phyloP scores from a whole-genome alignment of 2,329 filamentous ascomycete species.

The Drechslera avenae region DNA sequence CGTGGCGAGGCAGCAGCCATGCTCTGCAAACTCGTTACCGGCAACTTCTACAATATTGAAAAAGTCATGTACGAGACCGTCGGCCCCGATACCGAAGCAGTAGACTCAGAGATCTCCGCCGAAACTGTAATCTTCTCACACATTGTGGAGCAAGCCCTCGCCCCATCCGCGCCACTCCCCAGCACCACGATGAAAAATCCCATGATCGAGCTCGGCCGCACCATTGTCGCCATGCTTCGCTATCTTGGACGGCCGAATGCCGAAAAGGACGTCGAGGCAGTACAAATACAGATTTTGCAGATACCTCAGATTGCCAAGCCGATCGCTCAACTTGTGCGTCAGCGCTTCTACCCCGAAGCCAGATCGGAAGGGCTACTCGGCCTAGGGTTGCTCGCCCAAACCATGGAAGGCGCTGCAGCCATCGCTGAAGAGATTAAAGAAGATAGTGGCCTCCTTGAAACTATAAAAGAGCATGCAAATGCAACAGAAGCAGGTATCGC shows the following conservation, averaged over 20 bases:
- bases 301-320: conserved; percentile 39
- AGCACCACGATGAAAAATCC: conserved; percentile 49
- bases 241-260: conserved; percentile 25
- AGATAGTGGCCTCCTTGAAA: conserved; percentile 37
- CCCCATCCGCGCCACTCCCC: conserved; percentile 38
- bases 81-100: conserved; percentile 17
- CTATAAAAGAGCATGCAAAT: conserved; percentile 42
- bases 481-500: conserved; percentile 31
- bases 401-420: conserved; percentile 32
- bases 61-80: conserved; percentile 34
- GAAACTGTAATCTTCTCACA: conserved; percentile 35
- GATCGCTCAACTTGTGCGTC: conserved; percentile 39
- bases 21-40: conserved; percentile 41
- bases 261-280: conserved; percentile 30
- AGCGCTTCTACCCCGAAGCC: conserved; percentile 45
- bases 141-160: conserved; percentile 38
- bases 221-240: conserved; percentile 32
- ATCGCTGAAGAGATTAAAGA: conserved; percentile 37
- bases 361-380: conserved; percentile 45
- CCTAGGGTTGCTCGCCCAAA: conserved; percentile 43
- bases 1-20: conserved; percentile 45
- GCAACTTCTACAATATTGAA: conserved; percentile 40
- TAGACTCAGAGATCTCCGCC: conserved; percentile 20
- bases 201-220: conserved; percentile 42
- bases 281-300: conserved; percentile 34